Percentiles rank a stretch among this genome's conserved stretches.
These are phyloP conservation scores for Urtica urens DNA, from an alignment of 306 rosid species.

Conservation along the genomic window DNA sequence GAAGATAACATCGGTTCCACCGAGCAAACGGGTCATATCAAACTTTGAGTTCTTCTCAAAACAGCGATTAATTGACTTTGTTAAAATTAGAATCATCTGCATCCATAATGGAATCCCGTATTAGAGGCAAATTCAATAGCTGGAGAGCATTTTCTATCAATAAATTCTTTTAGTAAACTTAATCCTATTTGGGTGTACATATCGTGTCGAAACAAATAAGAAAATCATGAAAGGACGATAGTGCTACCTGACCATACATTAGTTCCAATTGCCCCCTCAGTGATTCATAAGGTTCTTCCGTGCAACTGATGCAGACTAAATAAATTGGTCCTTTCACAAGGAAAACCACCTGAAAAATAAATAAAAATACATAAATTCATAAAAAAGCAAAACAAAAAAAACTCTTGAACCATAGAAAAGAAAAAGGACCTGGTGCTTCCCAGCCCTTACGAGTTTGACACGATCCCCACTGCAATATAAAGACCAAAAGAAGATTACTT, in stretches of 20 bases:
- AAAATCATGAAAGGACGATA: not conserved
- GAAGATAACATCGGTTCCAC: conserved; percentile 95
- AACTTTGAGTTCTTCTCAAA: conserved; percentile 98
- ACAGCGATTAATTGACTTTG: conserved; percentile 82
- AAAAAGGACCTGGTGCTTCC: conserved; percentile 78
- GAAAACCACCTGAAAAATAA: conserved; percentile 74
- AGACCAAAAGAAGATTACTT: conserved; percentile 10
- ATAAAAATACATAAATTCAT: no score
- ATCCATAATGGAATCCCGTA: conserved; percentile 20
- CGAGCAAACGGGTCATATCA: conserved; percentile 94
- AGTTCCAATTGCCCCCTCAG: conserved; percentile 77
- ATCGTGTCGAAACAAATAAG: not conserved
- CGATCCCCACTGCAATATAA: conserved; percentile 57
- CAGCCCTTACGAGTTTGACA: conserved; percentile 77
- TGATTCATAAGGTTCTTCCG: conserved; percentile 87
- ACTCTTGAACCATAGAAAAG: conserved; percentile 10
- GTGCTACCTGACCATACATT: conserved; percentile 77
- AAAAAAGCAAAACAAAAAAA: not conserved
- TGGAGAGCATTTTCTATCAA: no score
- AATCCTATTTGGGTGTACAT: no score
- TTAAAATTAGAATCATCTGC: conserved; percentile 92
- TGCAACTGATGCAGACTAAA: conserved; percentile 90
- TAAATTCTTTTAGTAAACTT: no score
- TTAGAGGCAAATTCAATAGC: conserved; percentile 9
- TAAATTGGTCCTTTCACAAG: conserved; percentile 95